Evolutionary conservation across 305 asterid genomes (phyloP), one percentile per base, ranked within the genome.

Genomic region (Solanum chacoense): DNA sequence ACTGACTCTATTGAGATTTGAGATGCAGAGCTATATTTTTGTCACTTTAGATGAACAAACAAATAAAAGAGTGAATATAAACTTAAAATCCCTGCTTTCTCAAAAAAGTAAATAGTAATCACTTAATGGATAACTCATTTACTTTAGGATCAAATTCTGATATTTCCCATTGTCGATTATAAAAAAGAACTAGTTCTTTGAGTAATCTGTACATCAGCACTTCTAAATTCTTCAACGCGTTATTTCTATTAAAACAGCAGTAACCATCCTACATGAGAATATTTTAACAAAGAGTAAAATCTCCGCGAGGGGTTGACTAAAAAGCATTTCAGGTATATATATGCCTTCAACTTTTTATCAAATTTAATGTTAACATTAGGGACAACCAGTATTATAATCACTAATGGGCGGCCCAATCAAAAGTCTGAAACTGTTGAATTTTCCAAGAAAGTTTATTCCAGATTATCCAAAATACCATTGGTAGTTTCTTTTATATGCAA

Each of bases 301-400:
- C 81, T 7, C 16, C 34, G 29, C 22, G 28, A 89, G 74, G 40
- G 45, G 71, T 85, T 31, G 84, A 26, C 67, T 83, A 69, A 38
- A 87, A 87, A 89, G 87, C 89, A 89, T 69, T 90, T 59, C 84
- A 35, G 78, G 37, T 88, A 90, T 87, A 92, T 67, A 1, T 72
- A 91, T 92, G 89, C 92, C 92, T 89, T 22, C 81, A 50, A 67
- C 63, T 77, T 63, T 59, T 63, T 63, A 63, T 22, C 71, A 22
- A 63, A 0, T 63, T 77, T 11, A 36, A 11, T 36, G 31, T 6
- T 77, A 5, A 76, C 29, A 35, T 76, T 35, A 22, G 45, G 29
- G 55, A 36, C 32, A 36, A 36, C 32, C 55, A 36, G 84, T 77
- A 36, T 11, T 77, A 36, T 77, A 77, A 77, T 77, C 32, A 77